Evolutionary conservation across 2,329 filamentous ascomycete species (phyloP).

Genomic region (Calonectria pseudoreteaudii): DNA sequence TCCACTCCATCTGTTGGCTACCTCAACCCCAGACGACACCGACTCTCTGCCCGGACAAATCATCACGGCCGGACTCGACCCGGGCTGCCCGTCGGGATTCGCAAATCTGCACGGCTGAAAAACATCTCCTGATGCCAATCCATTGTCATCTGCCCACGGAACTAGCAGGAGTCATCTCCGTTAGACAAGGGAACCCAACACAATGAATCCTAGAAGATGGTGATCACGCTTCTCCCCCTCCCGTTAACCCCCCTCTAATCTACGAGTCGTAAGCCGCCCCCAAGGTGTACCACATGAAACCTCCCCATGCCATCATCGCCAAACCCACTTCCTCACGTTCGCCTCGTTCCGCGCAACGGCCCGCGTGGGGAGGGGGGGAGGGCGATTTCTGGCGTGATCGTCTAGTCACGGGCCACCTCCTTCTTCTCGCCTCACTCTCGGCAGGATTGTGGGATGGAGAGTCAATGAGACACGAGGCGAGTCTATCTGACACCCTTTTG

Average conservation of each 20-base stretch:
- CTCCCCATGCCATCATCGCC: background rate
- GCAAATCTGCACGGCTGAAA: background rate
- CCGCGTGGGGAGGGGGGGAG: background rate
- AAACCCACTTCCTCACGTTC: background rate
- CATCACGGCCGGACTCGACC: background rate
- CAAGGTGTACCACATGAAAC: background rate
- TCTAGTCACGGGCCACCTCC: background rate
- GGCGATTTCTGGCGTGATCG: background rate
- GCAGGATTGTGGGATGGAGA: background rate
- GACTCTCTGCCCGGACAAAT: background rate
- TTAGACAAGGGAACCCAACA: conserved; percentile 2
- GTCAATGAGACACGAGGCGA: background rate
- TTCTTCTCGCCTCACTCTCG: background rate
- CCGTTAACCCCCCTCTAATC: background rate
- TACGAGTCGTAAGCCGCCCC: background rate
- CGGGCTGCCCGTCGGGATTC: background rate
- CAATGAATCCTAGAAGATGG: background rate
- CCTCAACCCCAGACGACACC: background rate
- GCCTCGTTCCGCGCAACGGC: background rate
- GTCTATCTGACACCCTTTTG: background rate
- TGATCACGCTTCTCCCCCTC: background rate
- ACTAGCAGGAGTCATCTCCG: background rate
- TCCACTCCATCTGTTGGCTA: background rate
- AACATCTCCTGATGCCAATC: background rate
- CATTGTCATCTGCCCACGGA: background rate